Evolutionary conservation across 257 asterid species (phyloP).

Genomic region (Penstemon eatonii): DNA sequence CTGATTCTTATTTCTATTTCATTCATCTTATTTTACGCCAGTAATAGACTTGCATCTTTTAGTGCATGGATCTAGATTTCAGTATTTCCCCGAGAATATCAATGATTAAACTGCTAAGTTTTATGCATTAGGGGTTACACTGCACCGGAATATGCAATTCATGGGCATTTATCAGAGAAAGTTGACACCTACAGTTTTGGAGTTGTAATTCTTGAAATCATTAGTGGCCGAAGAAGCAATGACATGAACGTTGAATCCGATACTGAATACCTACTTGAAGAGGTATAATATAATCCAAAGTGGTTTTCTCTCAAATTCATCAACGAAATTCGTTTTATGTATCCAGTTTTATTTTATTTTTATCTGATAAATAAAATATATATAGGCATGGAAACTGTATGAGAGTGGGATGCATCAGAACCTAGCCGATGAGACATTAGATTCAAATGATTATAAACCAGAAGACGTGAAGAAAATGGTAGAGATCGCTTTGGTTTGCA

Average conservation of each 20-base stretch:
- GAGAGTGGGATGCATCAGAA: slow-evolving; percentile 48
- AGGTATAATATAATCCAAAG: slow-evolving; percentile 33
- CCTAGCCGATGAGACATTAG: slow-evolving; percentile 64
- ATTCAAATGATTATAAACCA: slow-evolving; percentile 36
- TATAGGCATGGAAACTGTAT: slow-evolving; percentile 76
- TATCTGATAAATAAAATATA: neutral
- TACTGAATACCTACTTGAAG: slow-evolving; percentile 67
- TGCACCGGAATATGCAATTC: slow-evolving; percentile 82
- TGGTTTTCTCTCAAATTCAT: too few relatives aligned
- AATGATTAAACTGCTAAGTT: neutral
- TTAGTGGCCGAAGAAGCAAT: slow-evolving; percentile 68
- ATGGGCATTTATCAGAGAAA: slow-evolving; percentile 81
- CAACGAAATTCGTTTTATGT: too few relatives aligned
- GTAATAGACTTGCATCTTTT: too few relatives aligned
- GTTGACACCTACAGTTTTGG: slow-evolving; percentile 86
- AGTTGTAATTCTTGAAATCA: slow-evolving; percentile 61
- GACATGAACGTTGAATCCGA: slow-evolving; percentile 49
- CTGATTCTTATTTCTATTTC: neutral
- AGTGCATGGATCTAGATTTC: too few relatives aligned
- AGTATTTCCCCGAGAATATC: too few relatives aligned
- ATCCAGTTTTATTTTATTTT: too few relatives aligned
- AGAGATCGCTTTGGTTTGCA: slow-evolving; percentile 67
- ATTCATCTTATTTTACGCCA: neutral
- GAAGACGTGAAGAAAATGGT: slow-evolving; percentile 64
- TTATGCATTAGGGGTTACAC: slow-evolving; percentile 67